Evolutionary conservation across 306 rosid species (phyloP).

Genomic region (Inga leiocalycina): DNA sequence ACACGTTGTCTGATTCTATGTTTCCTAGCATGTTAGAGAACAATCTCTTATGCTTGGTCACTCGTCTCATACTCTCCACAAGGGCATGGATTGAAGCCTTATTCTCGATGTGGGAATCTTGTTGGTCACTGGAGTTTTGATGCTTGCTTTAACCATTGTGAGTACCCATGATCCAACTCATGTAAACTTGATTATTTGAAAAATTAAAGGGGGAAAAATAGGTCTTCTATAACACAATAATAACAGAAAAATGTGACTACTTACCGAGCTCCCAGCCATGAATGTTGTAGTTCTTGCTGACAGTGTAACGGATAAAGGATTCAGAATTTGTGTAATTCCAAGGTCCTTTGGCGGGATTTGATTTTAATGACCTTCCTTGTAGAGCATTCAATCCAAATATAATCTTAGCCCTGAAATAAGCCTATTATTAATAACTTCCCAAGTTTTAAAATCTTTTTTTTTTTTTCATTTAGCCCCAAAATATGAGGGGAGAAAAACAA

Average conservation of each 20-base stretch:
- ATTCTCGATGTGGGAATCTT: background rate
- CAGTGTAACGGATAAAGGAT: conserved; percentile 78
- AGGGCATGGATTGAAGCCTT: background rate
- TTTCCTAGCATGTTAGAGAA: background rate
- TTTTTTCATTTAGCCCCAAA: background rate
- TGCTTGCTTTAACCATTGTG: background rate
- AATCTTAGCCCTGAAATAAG: conserved; percentile 72
- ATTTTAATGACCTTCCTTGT: conserved; percentile 48
- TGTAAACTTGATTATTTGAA: background rate
- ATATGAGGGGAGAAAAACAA: background rate
- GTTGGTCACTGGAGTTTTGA: background rate
- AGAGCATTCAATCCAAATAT: conserved; percentile 91
- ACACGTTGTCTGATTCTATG: background rate
- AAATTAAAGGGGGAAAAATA: background rate
- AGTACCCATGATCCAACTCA: background rate
- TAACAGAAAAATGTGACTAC: conserved; percentile 17
- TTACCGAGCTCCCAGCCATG: conserved; percentile 97
- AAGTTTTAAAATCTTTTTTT: background rate
- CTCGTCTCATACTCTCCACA: background rate
- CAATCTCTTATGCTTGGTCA: background rate
- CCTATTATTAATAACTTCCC: conserved; percentile 25
- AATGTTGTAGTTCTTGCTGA: conserved; percentile 61
- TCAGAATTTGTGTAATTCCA: conserved; percentile 79
- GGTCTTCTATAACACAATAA: background rate
- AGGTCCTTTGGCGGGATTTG: conserved; percentile 58